These are phyloP conservation scores for Suillus fuscotomentosus DNA, from an alignment of 768 basidiomycete species.

Conservation along the genomic window DNA sequence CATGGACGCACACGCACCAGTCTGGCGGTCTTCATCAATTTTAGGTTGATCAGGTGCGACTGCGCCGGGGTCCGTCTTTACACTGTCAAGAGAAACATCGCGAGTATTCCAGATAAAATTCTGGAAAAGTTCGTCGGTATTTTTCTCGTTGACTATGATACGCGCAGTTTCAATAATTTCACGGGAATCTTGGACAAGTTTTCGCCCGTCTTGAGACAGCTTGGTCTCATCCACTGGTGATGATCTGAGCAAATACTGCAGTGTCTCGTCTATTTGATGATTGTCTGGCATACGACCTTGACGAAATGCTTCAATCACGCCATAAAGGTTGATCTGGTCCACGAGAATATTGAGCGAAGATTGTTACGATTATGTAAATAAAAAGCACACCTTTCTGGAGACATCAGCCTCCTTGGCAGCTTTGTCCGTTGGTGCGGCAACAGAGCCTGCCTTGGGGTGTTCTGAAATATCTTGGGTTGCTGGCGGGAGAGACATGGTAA, in stretches of 20 bases:
- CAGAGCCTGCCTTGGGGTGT: constrained; percentile 55
- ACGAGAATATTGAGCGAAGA: background rate
- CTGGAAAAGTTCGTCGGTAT: constrained; percentile 88
- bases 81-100: constrained; percentile 38
- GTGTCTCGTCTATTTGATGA: constrained; percentile 70
- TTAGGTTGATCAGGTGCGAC: constrained; percentile 51
- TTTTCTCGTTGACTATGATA: constrained; percentile 78
- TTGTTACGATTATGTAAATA: background rate
- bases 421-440: constrained; percentile 66
- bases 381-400: constrained; percentile 60
- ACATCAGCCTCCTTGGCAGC: constrained; percentile 67
- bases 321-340: constrained; percentile 68
- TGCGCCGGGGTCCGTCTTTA: constrained; percentile 41
- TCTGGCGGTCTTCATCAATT: constrained; percentile 53
- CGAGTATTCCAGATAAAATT: constrained; percentile 84
- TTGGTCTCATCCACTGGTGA: constrained; percentile 60
- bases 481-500: constrained; percentile 63
- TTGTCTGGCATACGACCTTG: constrained; percentile 80
- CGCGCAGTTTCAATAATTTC: constrained; percentile 78
- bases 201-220: constrained; percentile 75
- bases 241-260: constrained; percentile 61
- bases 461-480: constrained; percentile 60
- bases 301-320: constrained; percentile 78
- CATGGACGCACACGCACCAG: constrained; percentile 43
- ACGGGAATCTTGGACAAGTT: constrained; percentile 72